phyloP scores from a whole-genome alignment of 2,329 filamentous ascomycete species.

The Scedosporium minutisporum region DNA sequence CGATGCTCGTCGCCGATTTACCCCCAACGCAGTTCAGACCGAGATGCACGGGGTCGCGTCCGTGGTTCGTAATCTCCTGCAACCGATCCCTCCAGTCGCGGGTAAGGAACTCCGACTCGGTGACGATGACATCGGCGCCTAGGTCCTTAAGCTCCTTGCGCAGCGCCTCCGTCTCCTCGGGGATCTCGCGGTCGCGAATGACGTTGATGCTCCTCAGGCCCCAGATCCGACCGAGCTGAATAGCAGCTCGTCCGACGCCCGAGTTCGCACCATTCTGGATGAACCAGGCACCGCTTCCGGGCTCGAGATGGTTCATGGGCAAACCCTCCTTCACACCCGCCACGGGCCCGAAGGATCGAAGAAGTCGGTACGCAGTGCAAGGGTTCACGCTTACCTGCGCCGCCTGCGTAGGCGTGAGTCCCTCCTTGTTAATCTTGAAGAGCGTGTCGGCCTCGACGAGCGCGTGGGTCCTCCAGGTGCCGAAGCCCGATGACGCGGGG shows the following conservation, averaged over 20 bases:
- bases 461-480: conserved; percentile 91
- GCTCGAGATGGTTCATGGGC: conserved; percentile 33
- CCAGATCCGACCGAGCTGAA: conserved; percentile 80
- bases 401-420: conserved; percentile 65
- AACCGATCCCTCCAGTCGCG: conserved; percentile 53
- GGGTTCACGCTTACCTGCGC: conserved; percentile 90
- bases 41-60: conserved; percentile 62
- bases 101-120: conserved; percentile 43
- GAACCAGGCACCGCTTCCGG: conserved; percentile 68
- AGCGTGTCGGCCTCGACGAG: conserved; percentile 49
- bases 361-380: conserved; percentile 87
- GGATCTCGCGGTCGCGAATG: conserved; percentile 60
- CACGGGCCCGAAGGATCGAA: conserved; percentile 61
- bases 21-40: conserved; percentile 93
- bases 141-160: conserved; percentile 41
- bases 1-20: conserved; percentile 68
- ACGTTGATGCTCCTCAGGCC: conserved; percentile 87
- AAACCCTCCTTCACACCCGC: conserved; percentile 34
- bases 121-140: conserved; percentile 48
- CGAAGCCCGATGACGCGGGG: conserved; percentile 71
- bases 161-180: conserved; percentile 53
- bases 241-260: conserved; percentile 82
- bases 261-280: conserved; percentile 96
- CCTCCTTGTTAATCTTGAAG: conserved; percentile 60
- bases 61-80: conserved; percentile 58